Conservation (phyloP, 1,284 basidiomycete genomes). For the Mixia osmundae region DNA sequence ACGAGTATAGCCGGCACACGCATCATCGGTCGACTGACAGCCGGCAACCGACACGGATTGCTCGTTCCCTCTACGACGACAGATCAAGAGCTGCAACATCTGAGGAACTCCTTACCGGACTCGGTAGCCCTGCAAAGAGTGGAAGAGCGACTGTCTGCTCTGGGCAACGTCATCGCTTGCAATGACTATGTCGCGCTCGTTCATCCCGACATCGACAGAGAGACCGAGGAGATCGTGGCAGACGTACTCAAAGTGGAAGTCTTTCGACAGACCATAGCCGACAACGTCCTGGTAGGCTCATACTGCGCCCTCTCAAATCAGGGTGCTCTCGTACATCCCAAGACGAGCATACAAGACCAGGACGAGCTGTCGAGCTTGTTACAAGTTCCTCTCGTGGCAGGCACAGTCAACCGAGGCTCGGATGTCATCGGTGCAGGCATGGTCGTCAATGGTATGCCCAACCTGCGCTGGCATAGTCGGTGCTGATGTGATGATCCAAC, state of each 20-base stretch:
- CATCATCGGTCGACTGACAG: conserved; percentile 78
- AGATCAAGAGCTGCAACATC: conserved; percentile 93
- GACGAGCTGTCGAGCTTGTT: conserved; percentile 87
- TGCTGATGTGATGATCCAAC: neutral
- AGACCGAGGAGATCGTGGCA: conserved; percentile 99
- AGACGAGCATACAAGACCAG: conserved; percentile 89
- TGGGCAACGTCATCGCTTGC: conserved; percentile 95
- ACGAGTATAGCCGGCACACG: conserved; percentile 87
- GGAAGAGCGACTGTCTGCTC: conserved; percentile 82
- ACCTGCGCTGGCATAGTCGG: neutral
- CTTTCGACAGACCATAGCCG: conserved; percentile 89
- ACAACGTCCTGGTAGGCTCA: conserved; percentile 87
- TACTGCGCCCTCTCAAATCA: conserved; percentile 90
- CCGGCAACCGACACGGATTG: conserved; percentile 85
- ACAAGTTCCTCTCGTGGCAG: conserved; percentile 86
- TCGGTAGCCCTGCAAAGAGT: conserved; percentile 78
- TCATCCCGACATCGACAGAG: conserved; percentile 89
- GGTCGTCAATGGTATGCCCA: conserved; percentile 46
- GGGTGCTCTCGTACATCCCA: conserved; percentile 90
- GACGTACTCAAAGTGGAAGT: conserved; percentile 98
- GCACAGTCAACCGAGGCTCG: conserved; percentile 93
- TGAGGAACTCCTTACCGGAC: conserved; percentile 89
- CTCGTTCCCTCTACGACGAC: conserved; percentile 89
- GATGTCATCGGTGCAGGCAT: conserved; percentile 93
- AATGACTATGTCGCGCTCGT: conserved; percentile 96